Percentiles rank a stretch among this genome's conserved stretches.
Evolutionary conservation across 768 basidiomycete genomes (phyloP).

Genomic region (Leucosporidium creatinivorum): DNA sequence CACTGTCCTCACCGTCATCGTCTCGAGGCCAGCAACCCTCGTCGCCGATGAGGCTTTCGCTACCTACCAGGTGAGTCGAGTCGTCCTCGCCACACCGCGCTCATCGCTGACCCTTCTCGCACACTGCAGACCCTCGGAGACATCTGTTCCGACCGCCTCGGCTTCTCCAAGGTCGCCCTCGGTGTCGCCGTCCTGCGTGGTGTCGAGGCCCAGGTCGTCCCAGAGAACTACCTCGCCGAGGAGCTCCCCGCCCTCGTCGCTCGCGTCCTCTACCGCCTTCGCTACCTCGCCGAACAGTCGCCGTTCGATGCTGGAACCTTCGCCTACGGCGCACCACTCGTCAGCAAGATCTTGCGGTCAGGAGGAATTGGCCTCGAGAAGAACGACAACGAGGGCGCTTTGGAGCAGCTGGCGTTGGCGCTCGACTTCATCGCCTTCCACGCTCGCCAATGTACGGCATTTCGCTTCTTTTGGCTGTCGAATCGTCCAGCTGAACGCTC

Average conservation of each 20-base stretch:
- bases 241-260: slow-evolving; percentile 64
- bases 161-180: slow-evolving; percentile 60
- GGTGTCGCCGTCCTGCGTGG: slow-evolving; percentile 77
- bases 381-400: slow-evolving; percentile 60
- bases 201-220: slow-evolving; percentile 58
- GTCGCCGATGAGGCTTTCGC: slow-evolving; percentile 59
- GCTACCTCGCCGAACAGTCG: slow-evolving; percentile 68
- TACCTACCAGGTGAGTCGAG: slow-evolving; percentile 63
- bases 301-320: slow-evolving; percentile 82
- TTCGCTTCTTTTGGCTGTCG: too few relatives aligned
- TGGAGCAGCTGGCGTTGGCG: slow-evolving; percentile 71
- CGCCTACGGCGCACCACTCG: slow-evolving; percentile 67
- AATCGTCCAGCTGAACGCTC: too few relatives aligned
- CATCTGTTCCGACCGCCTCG: slow-evolving; percentile 68
- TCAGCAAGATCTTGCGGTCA: slow-evolving; percentile 58
- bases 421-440: slow-evolving; percentile 65
- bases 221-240: slow-evolving; percentile 66
- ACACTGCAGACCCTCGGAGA: slow-evolving; percentile 55
- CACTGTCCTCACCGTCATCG: slow-evolving; percentile 59
- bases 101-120: not conserved
- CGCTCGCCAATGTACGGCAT: slow-evolving; percentile 35
- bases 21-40: slow-evolving; percentile 53
- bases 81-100: not conserved
- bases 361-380: slow-evolving; percentile 59
- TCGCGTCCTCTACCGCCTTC: slow-evolving; percentile 76